Evolutionary conservation across 78 protist genomes (phyloP).

Genomic region (Dictyostelium firmibasis): DNA sequence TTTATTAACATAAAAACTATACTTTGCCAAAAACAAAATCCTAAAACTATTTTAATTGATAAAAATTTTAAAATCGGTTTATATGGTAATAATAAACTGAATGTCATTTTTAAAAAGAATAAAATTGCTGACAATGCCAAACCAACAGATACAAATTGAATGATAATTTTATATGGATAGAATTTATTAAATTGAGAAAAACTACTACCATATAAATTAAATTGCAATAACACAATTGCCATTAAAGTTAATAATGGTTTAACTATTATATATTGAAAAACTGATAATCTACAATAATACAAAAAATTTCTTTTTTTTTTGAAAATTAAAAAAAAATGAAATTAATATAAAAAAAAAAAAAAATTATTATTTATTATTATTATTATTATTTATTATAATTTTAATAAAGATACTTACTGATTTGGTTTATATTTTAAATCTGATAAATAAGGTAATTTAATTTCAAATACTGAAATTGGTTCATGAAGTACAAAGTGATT

Average conservation of each 20-base stretch:
- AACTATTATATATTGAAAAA: constrained; percentile 49
- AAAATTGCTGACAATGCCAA: constrained; percentile 29
- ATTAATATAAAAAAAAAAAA: not conserved
- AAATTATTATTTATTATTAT: not conserved
- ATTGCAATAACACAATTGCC: not conserved
- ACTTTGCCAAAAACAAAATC: constrained; percentile 60
- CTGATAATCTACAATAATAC: constrained; percentile 49
- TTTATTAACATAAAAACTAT: not conserved
- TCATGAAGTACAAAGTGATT: constrained; percentile 44
- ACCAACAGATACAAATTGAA: constrained; percentile 4
- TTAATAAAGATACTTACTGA: constrained; percentile 5
- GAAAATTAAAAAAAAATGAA: not conserved
- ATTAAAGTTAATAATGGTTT: constrained; percentile 51
- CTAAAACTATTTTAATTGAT: constrained; percentile 44
- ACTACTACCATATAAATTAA: constrained; percentile 19
- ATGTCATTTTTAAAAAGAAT: constrained; percentile 8
- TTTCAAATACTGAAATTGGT: not conserved
- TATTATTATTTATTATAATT: not conserved
- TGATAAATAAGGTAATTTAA: not conserved
- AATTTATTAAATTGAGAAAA: not conserved
- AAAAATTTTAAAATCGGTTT: constrained; percentile 29
- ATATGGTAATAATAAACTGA: constrained; percentile 8
- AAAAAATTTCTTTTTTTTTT: constrained; percentile 39
- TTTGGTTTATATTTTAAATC: constrained; percentile 38
- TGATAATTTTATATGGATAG: constrained; percentile 20